Percentiles rank a stretch among this genome's conserved stretches.
These are phyloP conservation scores for Microdochium paspali DNA, from an alignment of 2,329 filamentous ascomycete species.

Conservation along the genomic window DNA sequence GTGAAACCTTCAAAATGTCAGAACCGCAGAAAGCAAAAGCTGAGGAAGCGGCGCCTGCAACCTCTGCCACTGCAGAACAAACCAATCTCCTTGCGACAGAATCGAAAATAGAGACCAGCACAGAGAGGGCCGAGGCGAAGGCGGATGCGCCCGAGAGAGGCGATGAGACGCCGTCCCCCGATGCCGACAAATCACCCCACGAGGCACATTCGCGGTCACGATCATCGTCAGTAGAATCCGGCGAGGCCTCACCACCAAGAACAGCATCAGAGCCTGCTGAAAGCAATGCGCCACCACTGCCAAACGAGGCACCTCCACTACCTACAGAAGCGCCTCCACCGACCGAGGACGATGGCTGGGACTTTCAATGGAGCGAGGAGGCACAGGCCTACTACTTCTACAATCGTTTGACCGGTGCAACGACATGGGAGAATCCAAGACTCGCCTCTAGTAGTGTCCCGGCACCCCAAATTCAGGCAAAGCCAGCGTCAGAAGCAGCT, in stretches of 20 bases:
- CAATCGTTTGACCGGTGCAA: constrained; percentile 66
- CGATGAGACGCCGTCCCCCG: background rate
- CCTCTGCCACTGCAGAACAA: background rate
- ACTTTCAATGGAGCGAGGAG: constrained; percentile 63
- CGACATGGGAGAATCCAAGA: constrained; percentile 83
- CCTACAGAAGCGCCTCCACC: constrained; percentile 17
- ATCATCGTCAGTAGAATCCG: constrained; percentile 6
- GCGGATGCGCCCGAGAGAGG: background rate
- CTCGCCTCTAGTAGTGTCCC: constrained; percentile 37
- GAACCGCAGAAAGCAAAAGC: background rate
- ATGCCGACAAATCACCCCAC: background rate
- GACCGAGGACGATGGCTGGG: constrained; percentile 68
- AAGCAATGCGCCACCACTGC: constrained; percentile 23
- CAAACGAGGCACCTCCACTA: constrained; percentile 25
- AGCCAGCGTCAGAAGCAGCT: constrained; percentile 12
- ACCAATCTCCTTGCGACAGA: background rate
- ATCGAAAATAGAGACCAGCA: background rate
- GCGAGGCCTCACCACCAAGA: constrained; percentile 9
- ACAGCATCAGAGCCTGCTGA: constrained; percentile 7
- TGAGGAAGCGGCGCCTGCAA: background rate
- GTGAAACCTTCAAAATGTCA: background rate
- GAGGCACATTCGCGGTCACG: constrained; percentile 4
- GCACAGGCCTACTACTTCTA: constrained; percentile 71
- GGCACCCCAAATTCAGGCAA: constrained; percentile 11
- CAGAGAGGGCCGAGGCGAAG: background rate